Conservation (phyloP, 2,329 filamentous ascomycete species). For the Elsinoe necatrix region DNA sequence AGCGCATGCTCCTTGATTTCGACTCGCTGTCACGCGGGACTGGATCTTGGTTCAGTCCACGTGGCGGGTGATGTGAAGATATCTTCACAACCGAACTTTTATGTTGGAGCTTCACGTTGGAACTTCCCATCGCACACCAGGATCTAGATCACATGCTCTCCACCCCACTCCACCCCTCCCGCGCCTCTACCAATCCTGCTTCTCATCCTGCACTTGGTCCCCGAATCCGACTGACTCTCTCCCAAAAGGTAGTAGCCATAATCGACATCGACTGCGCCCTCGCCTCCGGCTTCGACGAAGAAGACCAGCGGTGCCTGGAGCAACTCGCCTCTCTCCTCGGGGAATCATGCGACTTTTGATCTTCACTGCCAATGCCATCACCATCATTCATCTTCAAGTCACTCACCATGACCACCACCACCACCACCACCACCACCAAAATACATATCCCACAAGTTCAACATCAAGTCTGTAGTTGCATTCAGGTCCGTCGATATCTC, state of each 20-base stretch:
- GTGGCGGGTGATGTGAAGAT: background rate
- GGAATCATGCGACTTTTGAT: conserved; percentile 55
- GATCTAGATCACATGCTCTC: too few species aligned
- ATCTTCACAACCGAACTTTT: background rate
- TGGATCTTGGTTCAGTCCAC: background rate
- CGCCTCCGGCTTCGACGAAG: conserved; percentile 57
- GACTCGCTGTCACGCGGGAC: background rate
- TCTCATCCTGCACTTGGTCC: too few species aligned
- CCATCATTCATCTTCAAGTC: background rate
- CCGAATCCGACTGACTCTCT: background rate
- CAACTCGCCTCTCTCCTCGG: conserved; percentile 53
- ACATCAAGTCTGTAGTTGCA: too few species aligned
- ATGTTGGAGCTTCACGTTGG: too few species aligned
- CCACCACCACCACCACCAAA: too few species aligned
- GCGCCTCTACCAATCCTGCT: background rate
- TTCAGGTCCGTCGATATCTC: too few species aligned
- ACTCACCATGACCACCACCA: too few species aligned
- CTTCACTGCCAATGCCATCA: background rate
- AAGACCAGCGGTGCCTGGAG: conserved; percentile 59
- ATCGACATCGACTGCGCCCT: conserved; percentile 73
- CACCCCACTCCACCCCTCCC: background rate
- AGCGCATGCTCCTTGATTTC: background rate
- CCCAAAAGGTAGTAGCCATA: conserved; percentile 54
- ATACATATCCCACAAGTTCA: too few species aligned
- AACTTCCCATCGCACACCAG: background rate